phyloP scores from a whole-genome alignment of 345 rosid species.

The Ricinus communis region DNA sequence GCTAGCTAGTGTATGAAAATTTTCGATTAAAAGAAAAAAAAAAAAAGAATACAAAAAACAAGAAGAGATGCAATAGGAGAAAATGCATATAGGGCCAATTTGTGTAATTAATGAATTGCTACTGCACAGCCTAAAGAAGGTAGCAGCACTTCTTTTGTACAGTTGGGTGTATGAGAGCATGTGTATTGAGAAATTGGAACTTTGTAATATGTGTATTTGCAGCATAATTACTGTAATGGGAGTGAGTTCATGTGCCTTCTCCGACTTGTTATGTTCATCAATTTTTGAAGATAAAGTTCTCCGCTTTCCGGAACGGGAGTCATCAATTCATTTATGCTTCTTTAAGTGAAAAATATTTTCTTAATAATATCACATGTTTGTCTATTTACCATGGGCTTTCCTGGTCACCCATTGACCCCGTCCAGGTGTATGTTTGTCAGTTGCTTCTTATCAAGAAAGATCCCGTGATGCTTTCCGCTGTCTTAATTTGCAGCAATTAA shows the following conservation, averaged over 20 bases:
- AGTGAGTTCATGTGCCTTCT: conserved; percentile 22
- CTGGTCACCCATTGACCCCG: too few relatives aligned
- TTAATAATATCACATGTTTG: too few relatives aligned
- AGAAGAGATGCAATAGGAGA: neutral
- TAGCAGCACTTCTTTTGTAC: conserved; percentile 31
- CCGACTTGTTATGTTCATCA: too few relatives aligned
- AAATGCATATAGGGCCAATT: neutral
- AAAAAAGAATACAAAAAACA: conserved; percentile 33
- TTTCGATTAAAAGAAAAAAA: neutral
- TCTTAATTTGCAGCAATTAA: too few relatives aligned
- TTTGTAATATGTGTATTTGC: conserved; percentile 22
- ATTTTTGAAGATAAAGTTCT: too few relatives aligned
- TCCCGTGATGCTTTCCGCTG: too few relatives aligned
- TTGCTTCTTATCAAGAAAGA: too few relatives aligned
- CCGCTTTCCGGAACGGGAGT: too few relatives aligned
- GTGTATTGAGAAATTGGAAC: conserved; percentile 2
- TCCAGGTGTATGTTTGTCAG: too few relatives aligned
- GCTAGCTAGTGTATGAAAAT: conserved; percentile 27
- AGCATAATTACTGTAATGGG: neutral
- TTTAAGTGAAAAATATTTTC: too few relatives aligned
- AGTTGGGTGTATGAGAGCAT: conserved; percentile 27
- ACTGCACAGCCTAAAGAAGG: conserved; percentile 27
- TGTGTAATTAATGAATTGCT: conserved; percentile 15
- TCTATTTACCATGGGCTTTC: too few relatives aligned
- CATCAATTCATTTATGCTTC: too few relatives aligned